These are phyloP conservation scores for Arthrocladium fulminans DNA, from an alignment of 2,329 filamentous ascomycete species.

Conservation along the genomic window DNA sequence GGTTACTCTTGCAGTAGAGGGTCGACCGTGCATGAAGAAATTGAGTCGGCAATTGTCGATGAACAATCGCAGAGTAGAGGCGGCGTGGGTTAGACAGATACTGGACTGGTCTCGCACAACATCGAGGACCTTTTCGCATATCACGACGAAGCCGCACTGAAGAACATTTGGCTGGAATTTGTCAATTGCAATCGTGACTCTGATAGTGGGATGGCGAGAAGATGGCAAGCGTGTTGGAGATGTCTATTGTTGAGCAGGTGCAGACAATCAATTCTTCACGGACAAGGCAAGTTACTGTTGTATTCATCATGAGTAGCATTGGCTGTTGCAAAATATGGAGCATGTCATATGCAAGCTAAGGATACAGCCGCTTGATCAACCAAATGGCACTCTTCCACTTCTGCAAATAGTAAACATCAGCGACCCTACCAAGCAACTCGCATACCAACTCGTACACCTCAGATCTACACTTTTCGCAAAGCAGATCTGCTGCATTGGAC, in stretches of 20 bases:
- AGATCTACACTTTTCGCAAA: not conserved
- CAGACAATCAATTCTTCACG: not conserved
- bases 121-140: slow-evolving; percentile 6
- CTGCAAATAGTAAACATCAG: not conserved
- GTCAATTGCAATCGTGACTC: too few species aligned
- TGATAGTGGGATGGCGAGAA: too few species aligned
- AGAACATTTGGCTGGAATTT: slow-evolving; percentile 1
- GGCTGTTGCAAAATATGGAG: not conserved
- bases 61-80: too few species aligned
- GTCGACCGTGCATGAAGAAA: too few species aligned
- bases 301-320: not conserved
- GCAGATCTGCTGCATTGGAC: not conserved
- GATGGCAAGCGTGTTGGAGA: too few species aligned
- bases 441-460: not conserved
- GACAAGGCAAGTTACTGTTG: not conserved
- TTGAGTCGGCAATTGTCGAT: too few species aligned
- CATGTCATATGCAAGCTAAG: not conserved
- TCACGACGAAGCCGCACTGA: not conserved
- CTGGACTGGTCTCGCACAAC: not conserved
- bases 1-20: too few species aligned
- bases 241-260: not conserved
- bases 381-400: not conserved
- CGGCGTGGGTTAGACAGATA: not conserved
- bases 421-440: not conserved
- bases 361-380: not conserved